Evolutionary conservation across 2,329 filamentous ascomycete genomes (phyloP).

Genomic region (Ascochyta lentis): DNA sequence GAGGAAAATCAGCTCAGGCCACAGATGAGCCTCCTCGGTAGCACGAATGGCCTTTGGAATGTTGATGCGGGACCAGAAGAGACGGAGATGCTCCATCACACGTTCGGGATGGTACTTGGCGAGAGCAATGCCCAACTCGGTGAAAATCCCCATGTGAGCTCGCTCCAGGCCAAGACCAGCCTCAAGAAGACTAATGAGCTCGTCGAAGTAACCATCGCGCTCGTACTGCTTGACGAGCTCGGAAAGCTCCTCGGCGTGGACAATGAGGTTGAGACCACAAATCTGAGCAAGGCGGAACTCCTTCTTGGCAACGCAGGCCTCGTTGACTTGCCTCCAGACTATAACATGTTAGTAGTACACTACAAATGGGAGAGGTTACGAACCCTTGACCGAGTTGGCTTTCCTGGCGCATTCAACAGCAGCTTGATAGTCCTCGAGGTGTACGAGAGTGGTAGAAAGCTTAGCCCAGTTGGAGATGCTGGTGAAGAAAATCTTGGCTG

Average conservation of each 20-base stretch:
- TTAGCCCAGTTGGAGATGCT: constrained; percentile 99
- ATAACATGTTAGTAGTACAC: background rate
- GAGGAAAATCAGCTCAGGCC: constrained; percentile 97
- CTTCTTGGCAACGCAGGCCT: constrained; percentile 95
- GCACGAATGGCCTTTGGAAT: constrained; percentile 95
- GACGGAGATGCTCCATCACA: constrained; percentile 97
- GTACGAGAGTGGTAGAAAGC: constrained; percentile 95
- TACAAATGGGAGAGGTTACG: background rate
- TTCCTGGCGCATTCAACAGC: constrained; percentile 98
- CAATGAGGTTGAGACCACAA: constrained; percentile 96
- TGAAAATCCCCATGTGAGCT: constrained; percentile 94
- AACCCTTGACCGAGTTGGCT: constrained; percentile 89
- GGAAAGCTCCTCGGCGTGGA: constrained; percentile 94
- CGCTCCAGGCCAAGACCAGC: constrained; percentile 80
- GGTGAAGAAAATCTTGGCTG: constrained; percentile 97
- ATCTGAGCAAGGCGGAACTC: constrained; percentile 99
- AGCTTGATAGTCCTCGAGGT: constrained; percentile 94
- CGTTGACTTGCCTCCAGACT: constrained; percentile 98
- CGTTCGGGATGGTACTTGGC: constrained; percentile 95
- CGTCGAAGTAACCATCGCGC: constrained; percentile 95
- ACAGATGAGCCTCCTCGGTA: constrained; percentile 92
- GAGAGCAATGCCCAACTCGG: constrained; percentile 86
- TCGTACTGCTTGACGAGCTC: constrained; percentile 97
- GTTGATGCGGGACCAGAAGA: constrained; percentile 98
- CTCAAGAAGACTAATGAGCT: constrained; percentile 92